These are phyloP conservation scores for Cyclaneusma minus DNA, from an alignment of 2,329 filamentous ascomycete genomes.

Conservation along the genomic window DNA sequence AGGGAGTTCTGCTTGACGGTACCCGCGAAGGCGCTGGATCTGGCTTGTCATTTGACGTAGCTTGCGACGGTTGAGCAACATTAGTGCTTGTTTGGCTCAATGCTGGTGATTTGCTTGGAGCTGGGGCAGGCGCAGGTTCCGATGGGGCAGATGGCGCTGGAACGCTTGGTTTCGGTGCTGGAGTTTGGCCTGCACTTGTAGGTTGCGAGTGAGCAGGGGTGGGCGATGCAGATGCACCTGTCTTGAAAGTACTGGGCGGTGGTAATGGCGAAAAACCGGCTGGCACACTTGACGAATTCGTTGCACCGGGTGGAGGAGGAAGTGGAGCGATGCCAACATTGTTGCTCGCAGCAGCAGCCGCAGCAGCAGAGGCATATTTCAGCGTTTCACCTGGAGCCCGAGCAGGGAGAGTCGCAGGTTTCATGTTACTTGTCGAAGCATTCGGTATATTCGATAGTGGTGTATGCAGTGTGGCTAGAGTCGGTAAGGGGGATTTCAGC, in stretches of 20 bases:
- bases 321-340: slow-evolving; percentile 87
- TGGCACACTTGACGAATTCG: slow-evolving; percentile 21
- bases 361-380: slow-evolving; percentile 93
- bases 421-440: slow-evolving; percentile 57
- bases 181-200: slow-evolving; percentile 16
- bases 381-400: slow-evolving; percentile 77
- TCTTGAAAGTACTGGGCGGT: slow-evolving; percentile 28
- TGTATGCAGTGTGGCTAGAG: slow-evolving; percentile 76
- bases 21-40: slow-evolving; percentile 11
- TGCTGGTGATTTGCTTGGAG: slow-evolving; percentile 34
- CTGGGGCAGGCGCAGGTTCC: slow-evolving; percentile 19
- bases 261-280: slow-evolving; percentile 31
- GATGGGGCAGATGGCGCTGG: slow-evolving; percentile 21
- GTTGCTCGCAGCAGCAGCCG: slow-evolving; percentile 83
- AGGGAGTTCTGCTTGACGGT: slow-evolving; percentile 13
- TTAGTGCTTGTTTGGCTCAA: slow-evolving; percentile 26
- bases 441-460: slow-evolving; percentile 47
- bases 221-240: slow-evolving; percentile 43
- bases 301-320: slow-evolving; percentile 66
- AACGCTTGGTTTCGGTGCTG: slow-evolving; percentile 21
- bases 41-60: slow-evolving; percentile 28
- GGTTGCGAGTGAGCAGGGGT: slow-evolving; percentile 31
- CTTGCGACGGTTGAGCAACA: slow-evolving; percentile 24
- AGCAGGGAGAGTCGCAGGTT: slow-evolving; percentile 75
- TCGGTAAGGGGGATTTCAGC: slow-evolving; percentile 86